Evolutionary conservation across 1,139 yeast species (phyloP), one percentile per base, ranked within the genome.

Genomic region (Lodderomyces margitis): DNA sequence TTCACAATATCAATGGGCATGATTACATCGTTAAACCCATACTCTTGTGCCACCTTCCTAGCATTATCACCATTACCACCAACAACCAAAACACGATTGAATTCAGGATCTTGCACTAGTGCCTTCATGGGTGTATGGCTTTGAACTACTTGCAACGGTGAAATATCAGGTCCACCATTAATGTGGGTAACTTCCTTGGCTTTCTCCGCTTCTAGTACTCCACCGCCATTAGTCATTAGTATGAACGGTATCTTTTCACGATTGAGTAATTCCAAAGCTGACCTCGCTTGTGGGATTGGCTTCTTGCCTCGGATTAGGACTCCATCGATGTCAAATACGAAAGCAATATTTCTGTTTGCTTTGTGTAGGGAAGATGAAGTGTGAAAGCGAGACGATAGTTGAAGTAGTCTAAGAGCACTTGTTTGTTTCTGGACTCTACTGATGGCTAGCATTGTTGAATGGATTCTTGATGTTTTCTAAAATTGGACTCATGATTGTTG

Each of bases 141-240:
- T 61, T 87, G 96, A 11, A 92, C 81, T 33, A 92, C 68, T 57
- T 91, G 97, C 36, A 73, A 64, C 4, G 81, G 76, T 7, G 76
- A 70, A 16, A 87, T 66, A 2, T 68, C 62, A 5, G 70, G 73
- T 11, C 33, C 19, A 7, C 40, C 44, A 27, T 87, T 60, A 24
- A 66, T 64, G n/a, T 66, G 54, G 3, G 83, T 72, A 12, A 92
- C 63, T 40, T 74, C 78, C 5, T 69, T 68, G 1, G 81, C 81
- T 36, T 97, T 70, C 14, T 70, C 74, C 5, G 56, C 48, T 58
- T 92, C 98, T 19, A 79, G 66, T 40, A 75, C 75, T 3, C 98
- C 98, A 5, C 98, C 98, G 21, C 98, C 98, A 58, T 92, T 92
- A 16, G 98, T 92, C 58, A 92, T 68, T 37, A 92, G 61, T 17